Evolutionary conservation across 805 yeast genomes (phyloP), one percentile per base, ranked within the genome.

Genomic region (Ogataea methylovora): DNA sequence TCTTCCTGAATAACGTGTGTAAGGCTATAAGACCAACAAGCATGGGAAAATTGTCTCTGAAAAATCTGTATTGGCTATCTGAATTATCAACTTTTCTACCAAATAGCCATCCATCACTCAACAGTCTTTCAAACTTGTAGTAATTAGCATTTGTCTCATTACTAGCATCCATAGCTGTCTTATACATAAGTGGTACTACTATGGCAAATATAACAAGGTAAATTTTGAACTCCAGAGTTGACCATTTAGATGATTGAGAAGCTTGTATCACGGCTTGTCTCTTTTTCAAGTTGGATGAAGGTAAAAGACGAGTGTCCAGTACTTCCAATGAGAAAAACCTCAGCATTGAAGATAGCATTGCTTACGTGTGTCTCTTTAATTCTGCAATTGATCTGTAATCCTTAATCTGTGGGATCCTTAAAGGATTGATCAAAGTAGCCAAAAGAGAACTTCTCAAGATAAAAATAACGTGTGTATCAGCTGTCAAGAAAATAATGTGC

Each of bases 1-100:
- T 29, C 32, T 58, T 54, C 45, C 95, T 73, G 8, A 80, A 37
- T 0, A 49, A 31, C 4, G 66, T 54, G 57, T 92, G 97, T 2
- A 63, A 52, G 0, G 51, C 42, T 36, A 80, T 67, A 32, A 85
- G 62, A 0, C 61, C 72, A n/a, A 64, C 51, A 32, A 92, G 60
- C 32, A 82, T 53, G 10, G 75, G 71, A 42, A 90, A 66, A 51
- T 87, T 87, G 51, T 83, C 80, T 47, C 98, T 71, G 53, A 92
- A 86, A 49, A 87, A 85, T 18, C 84, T 60, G 51, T 90, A 92
- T 56, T 92, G 99, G 22, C 69, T 65, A 54, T 92, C 99, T 5
- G 95, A 82, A 53, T 90, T 88, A 56, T 92, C 98, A 27, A 86
- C 94, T 56, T 80, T 82, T 18, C 95, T 62, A 8, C 95, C 96